Percentiles rank a stretch among this genome's conserved stretches.
phyloP scores from a whole-genome alignment of 257 asterid genomes.

The Vinca minor region DNA sequence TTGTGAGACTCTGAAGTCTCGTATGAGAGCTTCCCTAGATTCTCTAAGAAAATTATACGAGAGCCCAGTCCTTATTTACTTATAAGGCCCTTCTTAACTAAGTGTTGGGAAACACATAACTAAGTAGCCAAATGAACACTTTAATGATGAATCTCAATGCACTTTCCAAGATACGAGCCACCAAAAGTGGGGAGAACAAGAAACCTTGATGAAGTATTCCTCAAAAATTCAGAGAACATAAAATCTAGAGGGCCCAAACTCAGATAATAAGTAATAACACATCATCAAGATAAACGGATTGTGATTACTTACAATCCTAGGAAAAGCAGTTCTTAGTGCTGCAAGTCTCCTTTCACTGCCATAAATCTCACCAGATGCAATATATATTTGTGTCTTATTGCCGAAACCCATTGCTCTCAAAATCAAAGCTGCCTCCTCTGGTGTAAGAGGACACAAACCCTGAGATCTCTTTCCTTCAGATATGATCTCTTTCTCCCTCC shows the following conservation, averaged over 20 bases:
- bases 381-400: slow-evolving; percentile 62
- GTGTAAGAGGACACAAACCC: slow-evolving; percentile 91
- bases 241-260: neutral
- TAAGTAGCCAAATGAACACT: neutral
- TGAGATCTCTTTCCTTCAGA: slow-evolving; percentile 75
- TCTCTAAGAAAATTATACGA: too few relatives aligned
- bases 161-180: neutral
- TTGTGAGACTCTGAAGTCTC: too few relatives aligned
- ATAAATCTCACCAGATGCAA: slow-evolving; percentile 91
- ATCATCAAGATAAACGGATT: neutral
- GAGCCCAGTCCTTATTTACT: too few relatives aligned
- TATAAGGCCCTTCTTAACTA: neutral
- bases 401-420: slow-evolving; percentile 71
- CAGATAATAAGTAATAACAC: too few relatives aligned
- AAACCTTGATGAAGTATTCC: neutral
- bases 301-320: slow-evolving; percentile 62
- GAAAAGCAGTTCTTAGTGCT: slow-evolving; percentile 63
- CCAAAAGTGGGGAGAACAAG: neutral
- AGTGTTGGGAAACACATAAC: neutral
- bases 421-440: slow-evolving; percentile 72
- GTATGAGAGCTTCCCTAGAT: too few relatives aligned
- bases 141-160: neutral
- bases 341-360: slow-evolving; percentile 78
- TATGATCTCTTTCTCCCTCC: slow-evolving; percentile 84
- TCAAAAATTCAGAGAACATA: neutral